phyloP scores from a whole-genome alignment of 2,329 filamentous ascomycete species.

The Trichoderma lentiforme region DNA sequence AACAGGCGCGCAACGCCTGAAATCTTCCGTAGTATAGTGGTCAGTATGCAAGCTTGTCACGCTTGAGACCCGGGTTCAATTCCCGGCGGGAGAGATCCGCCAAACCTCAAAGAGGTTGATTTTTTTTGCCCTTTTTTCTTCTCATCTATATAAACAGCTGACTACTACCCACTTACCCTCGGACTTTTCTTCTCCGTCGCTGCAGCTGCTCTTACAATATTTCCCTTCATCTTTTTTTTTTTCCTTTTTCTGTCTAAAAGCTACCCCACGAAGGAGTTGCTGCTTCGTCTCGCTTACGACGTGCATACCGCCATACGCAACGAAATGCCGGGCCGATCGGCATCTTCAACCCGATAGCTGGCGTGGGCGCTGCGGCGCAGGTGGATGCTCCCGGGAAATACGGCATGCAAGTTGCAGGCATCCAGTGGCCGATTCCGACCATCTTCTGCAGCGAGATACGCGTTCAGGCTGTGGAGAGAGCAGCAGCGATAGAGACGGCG shows the following conservation, averaged over 20 bases:
- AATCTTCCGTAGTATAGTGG: conserved; percentile 26
- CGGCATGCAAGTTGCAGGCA: conserved; percentile 2
- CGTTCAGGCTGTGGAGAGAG: background rate
- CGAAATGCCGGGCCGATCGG: conserved; percentile 16
- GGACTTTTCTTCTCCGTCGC: background rate
- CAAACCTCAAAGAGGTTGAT: conserved; percentile 1
- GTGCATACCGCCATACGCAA: background rate
- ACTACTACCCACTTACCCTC: too few species aligned
- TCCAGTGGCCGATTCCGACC: background rate
- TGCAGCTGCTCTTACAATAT: background rate
- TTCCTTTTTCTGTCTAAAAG: background rate
- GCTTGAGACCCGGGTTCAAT: conserved; percentile 26
- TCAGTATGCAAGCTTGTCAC: conserved; percentile 26
- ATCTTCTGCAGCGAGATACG: background rate
- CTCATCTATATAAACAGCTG: background rate
- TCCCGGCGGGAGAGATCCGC: conserved; percentile 24
- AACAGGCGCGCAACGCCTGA: conserved; percentile 12
- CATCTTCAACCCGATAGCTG: conserved; percentile 4
- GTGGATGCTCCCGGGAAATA: conserved; percentile 12
- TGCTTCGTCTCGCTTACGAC: background rate
- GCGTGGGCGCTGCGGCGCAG: background rate
- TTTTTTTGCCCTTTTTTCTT: conserved; percentile 11
- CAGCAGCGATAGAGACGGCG: background rate
- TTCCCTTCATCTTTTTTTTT: background rate
- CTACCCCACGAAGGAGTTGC: background rate